Evolutionary conservation across 768 basidiomycete species (phyloP).

Genomic region (Pleurotus salmoneostramineus): DNA sequence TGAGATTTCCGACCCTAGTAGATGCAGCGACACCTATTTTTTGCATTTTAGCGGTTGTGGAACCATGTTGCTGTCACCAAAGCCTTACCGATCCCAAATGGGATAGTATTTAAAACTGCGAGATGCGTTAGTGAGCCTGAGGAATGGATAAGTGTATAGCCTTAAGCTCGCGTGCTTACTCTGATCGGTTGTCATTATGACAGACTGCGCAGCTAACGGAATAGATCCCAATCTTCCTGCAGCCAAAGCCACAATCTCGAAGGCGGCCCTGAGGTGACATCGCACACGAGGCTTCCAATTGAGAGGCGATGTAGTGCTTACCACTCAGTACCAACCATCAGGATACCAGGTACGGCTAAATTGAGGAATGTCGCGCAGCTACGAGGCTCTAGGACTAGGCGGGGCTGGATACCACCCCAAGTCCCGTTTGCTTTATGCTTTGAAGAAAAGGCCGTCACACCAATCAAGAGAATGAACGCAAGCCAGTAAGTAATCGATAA

Average conservation of each 20-base stretch:
- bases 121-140: background rate
- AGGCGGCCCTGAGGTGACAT: constrained; percentile 55
- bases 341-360: constrained; percentile 71
- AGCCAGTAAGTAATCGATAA: constrained; percentile 70
- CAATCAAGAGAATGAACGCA: constrained; percentile 51
- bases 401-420: constrained; percentile 57
- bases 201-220: constrained; percentile 69
- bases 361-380: constrained; percentile 57
- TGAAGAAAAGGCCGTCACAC: constrained; percentile 46
- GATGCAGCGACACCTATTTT: constrained; percentile 53
- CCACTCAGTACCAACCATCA: constrained; percentile 84
- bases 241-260: constrained; percentile 77
- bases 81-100: constrained; percentile 60
- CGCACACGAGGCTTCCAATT: background rate
- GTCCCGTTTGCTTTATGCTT: constrained; percentile 53
- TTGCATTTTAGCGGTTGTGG: background rate
- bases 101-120: constrained; percentile 66
- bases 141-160: background rate
- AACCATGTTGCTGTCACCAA: background rate
- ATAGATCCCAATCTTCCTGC: constrained; percentile 69
- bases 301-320: constrained; percentile 21
- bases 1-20: constrained; percentile 68
- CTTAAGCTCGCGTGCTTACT: constrained; percentile 31
- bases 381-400: constrained; percentile 36
- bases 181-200: constrained; percentile 61